Conservation (phyloP, 2,329 filamentous ascomycete species). For the Aureobasidium sp. region DNA sequence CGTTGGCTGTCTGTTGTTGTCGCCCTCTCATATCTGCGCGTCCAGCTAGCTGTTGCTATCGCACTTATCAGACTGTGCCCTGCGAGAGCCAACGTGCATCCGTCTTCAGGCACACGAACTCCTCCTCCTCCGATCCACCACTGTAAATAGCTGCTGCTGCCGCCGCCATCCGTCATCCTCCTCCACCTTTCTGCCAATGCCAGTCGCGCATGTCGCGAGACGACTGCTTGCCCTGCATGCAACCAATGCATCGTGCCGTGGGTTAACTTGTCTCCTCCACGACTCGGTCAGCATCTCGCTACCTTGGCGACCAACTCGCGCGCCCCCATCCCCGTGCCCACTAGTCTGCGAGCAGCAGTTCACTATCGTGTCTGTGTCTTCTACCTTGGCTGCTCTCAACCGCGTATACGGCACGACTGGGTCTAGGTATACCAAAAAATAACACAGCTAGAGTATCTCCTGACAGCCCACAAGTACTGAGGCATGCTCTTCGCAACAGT, state of each 20-base stretch:
- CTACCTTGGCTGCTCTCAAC: background rate
- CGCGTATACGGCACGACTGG: background rate
- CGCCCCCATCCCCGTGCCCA: background rate
- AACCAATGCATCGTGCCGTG: conserved; percentile 2
- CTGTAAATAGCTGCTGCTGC: conserved; percentile 8
- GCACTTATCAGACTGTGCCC: background rate
- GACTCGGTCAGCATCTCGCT: conserved; percentile 4
- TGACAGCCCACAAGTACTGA: background rate
- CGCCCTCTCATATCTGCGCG: background rate
- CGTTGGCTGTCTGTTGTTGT: background rate
- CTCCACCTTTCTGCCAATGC: background rate
- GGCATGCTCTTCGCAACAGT: background rate
- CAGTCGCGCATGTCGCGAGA: background rate
- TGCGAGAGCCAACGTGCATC: background rate
- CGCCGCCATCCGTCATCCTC: conserved; percentile 3
- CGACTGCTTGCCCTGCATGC: conserved; percentile 5
- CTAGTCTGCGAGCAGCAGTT: background rate
- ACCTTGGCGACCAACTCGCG: conserved; percentile 8
- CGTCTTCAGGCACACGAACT: background rate
- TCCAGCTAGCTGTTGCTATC: conserved; percentile 4
- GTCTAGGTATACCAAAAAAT: background rate
- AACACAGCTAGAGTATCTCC: background rate
- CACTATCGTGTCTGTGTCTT: background rate
- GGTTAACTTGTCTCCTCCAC: background rate
- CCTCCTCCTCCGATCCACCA: background rate